These are phyloP conservation scores for Brettanomyces naardenensis DNA, from an alignment of 805 yeast species.

Conservation along the genomic window DNA sequence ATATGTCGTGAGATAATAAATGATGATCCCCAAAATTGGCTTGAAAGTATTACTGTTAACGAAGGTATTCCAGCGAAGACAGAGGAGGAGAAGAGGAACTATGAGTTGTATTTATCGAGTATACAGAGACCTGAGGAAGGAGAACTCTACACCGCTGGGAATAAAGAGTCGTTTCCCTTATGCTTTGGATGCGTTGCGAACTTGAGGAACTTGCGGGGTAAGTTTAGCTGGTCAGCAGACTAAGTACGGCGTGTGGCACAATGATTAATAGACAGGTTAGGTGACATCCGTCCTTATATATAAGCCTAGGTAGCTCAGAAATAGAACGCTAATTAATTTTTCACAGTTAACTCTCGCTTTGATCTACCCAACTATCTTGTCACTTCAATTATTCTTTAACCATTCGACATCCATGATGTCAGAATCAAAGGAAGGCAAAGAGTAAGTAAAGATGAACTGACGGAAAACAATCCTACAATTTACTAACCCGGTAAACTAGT, in stretches of 20 bases:
- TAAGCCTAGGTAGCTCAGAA: too few species aligned
- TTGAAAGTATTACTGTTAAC: conserved; percentile 57
- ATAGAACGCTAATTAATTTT: too few species aligned
- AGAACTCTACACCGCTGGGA: conserved; percentile 6
- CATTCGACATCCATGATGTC: too few species aligned
- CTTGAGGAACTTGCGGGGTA: neutral
- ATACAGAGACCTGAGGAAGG: neutral
- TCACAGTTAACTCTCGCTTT: too few species aligned
- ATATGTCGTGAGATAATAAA: conserved; percentile 51
- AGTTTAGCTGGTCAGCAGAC: neutral
- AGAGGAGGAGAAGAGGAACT: conserved; percentile 32
- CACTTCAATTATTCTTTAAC: too few species aligned
- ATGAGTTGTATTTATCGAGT: conserved; percentile 14
- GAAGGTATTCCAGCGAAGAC: conserved; percentile 41
- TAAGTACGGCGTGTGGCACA: too few species aligned
- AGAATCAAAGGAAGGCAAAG: too few species aligned
- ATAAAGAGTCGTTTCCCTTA: conserved; percentile 23
- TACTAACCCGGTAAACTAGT: conserved; percentile 1
- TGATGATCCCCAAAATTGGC: conserved; percentile 58
- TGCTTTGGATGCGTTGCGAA: conserved; percentile 74
- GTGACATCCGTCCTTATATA: too few species aligned
- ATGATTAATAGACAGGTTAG: too few species aligned
- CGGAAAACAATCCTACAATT: neutral
- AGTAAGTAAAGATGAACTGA: too few species aligned
- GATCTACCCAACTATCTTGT: too few species aligned